A percentile compares a stretch with the other conserved stretches of the same genome.
Conservation (phyloP, 495 filamentous ascomycete species). For the Talaromyces wortmannii region DNA sequence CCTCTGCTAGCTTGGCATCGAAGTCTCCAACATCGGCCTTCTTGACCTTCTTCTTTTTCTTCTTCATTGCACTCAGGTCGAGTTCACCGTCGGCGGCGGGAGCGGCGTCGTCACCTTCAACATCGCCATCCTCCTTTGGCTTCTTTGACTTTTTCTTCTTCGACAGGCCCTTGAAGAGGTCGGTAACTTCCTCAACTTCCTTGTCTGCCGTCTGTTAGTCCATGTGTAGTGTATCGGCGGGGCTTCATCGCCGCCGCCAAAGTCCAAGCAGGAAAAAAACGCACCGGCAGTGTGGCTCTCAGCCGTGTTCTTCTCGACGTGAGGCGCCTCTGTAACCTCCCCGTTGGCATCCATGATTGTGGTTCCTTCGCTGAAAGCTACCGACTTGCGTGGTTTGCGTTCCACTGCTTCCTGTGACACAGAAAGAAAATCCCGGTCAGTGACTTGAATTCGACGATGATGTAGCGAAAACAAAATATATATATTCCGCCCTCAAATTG, state of each 20-base stretch:
- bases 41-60: constrained; percentile 87
- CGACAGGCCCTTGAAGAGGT: constrained; percentile 75
- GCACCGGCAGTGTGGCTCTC: constrained; percentile 62
- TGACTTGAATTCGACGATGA: not conserved
- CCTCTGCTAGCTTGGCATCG: constrained; percentile 73
- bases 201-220: constrained; percentile 33
- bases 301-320: constrained; percentile 60
- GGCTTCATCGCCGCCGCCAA: no score
- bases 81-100: constrained; percentile 60
- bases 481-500: not conserved
- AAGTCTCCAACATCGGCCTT: constrained; percentile 71
- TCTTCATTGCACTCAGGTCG: constrained; percentile 75
- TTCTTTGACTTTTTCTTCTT: constrained; percentile 79
- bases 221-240: not conserved
- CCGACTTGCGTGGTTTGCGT: constrained; percentile 70
- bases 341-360: constrained; percentile 82
- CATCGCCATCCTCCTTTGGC: constrained; percentile 53
- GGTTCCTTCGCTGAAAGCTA: constrained; percentile 79
- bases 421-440: constrained; percentile 1
- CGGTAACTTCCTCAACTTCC: constrained; percentile 63
- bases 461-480: not conserved
- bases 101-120: constrained; percentile 45
- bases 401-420: constrained; percentile 22
- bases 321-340: constrained; percentile 63
- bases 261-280: constrained; percentile 8